Conservation (phyloP, 257 asterid genomes). For the Fraxinus cuspidata region DNA sequence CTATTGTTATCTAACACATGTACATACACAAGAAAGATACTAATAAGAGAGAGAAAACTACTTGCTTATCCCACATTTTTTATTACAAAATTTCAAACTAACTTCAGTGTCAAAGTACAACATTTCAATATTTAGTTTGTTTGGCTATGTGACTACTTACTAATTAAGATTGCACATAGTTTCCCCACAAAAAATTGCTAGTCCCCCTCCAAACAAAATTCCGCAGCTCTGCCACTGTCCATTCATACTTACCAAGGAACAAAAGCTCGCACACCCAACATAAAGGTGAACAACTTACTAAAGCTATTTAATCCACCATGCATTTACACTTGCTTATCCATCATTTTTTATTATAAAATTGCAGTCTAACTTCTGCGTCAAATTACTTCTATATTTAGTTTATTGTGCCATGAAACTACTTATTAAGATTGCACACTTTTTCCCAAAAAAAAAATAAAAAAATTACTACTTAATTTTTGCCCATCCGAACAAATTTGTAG, state of each 20-base stretch:
- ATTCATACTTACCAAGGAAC: no score
- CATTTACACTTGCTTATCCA: neutral
- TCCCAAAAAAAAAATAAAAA: no score
- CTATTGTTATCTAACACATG: neutral
- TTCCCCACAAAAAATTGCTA: no score
- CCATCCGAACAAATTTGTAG: neutral
- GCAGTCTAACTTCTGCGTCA: neutral
- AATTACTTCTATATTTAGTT: neutral
- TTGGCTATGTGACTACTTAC: neutral
- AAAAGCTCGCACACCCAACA: no score
- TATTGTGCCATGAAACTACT: neutral
- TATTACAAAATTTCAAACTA: neutral
- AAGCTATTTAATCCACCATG: no score
- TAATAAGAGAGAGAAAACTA: no score
- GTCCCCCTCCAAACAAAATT: no score
- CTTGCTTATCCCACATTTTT: neutral
- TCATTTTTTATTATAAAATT: no score
- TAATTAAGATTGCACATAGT: neutral
- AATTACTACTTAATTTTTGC: neutral
- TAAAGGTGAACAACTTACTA: no score
- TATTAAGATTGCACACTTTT: neutral
- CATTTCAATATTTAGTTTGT: neutral
- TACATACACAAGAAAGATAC: neutral
- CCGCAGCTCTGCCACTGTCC: no score
- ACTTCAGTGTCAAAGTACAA: neutral